Base-by-base conservation (phyloP, 2,329 filamentous ascomycete genomes). In the Curvularia sp. region DNA sequence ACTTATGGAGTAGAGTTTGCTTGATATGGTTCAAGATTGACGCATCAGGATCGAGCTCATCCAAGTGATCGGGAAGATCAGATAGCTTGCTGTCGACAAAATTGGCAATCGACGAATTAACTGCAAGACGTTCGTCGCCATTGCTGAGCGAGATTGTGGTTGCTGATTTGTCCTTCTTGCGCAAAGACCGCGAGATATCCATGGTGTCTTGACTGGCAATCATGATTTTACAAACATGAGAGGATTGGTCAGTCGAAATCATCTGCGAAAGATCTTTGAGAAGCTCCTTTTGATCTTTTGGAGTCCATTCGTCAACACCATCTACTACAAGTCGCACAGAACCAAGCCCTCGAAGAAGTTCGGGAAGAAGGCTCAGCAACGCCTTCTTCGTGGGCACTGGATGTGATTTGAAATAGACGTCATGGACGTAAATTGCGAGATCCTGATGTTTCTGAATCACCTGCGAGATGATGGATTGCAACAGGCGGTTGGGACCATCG, bases 221-320 rank as follows among this genome's bases (percentile, higher is more conserved):
- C 41, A 43, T 43, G 24, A 43, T 43, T 33, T 65, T 65, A 35
- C 59, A 64, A 33, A 55, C 59, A 9, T 51, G 35, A 5, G 49
- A 42, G 2, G 41, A 26, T 24, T 43, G n/a, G 38, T 53, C 38
- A 18, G 33, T 50, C 5, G 49, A 55, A 9, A 55, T 13, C 12
- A 66, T 12, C 20, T 49, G 43, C 4, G 24, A 38, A 9, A 66
- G 20, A 51, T 60, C 49, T n/a, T 52, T 44, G 4, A 65, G 41
- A 8, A 52, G 15, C 4, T 55, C 28, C 9, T 46, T 53, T 35
- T 61, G 58, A 47, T 54, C 50, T 18, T 15, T 4, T 31, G 2
- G 20, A 38, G 49, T 38, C 48, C 55, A 60, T 30, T 63, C 63
- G 50, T 66, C 60, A 39, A 66, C 31, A 4, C 62, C 62, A 47